phyloP scores from a whole-genome alignment of 805 yeast genomes.

The Hyphopichia homilentoma region DNA sequence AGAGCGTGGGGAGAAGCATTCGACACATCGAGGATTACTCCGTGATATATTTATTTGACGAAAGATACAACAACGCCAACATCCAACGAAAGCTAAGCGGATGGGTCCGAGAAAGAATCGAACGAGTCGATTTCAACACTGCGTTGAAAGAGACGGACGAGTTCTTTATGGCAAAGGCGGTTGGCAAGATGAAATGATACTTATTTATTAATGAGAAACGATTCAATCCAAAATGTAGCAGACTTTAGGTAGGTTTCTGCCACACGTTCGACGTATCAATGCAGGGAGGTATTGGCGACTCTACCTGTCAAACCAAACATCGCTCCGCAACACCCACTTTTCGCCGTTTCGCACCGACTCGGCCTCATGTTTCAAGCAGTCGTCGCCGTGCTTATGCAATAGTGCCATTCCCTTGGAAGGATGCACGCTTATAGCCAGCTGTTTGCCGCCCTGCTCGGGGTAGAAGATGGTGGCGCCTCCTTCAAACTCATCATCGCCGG shows the following conservation, averaged over 20 bases:
- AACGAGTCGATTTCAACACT: too few species aligned
- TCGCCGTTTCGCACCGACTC: conserved; percentile 47
- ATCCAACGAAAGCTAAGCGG: conserved; percentile 62
- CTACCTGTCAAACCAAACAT: too few species aligned
- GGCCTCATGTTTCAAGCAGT: conserved; percentile 59
- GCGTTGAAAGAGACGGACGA: conserved; percentile 19
- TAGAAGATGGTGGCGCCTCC: conserved; percentile 64
- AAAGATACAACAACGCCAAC: conserved; percentile 44
- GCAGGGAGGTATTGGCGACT: too few species aligned
- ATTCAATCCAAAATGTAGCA: too few species aligned
- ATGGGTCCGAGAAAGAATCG: conserved; percentile 55
- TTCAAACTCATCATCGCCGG: conserved; percentile 50
- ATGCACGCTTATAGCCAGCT: conserved; percentile 34
- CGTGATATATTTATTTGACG: conserved; percentile 66
- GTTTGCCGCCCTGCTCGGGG: conserved; percentile 17
- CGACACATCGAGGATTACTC: conserved; percentile 83
- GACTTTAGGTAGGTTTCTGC: too few species aligned
- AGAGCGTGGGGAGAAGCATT: conserved; percentile 88
- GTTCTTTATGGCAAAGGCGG: conserved; percentile 20
- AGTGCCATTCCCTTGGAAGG: conserved; percentile 56
- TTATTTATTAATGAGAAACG: too few species aligned
- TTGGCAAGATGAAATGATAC: too few species aligned
- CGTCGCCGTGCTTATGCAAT: conserved; percentile 64
- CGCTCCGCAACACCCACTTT: conserved; percentile 64
- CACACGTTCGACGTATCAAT: too few species aligned